These are phyloP conservation scores for Pseudozyma tsukubaensis DNA, from an alignment of 1,284 basidiomycete species.

Conservation along the genomic window DNA sequence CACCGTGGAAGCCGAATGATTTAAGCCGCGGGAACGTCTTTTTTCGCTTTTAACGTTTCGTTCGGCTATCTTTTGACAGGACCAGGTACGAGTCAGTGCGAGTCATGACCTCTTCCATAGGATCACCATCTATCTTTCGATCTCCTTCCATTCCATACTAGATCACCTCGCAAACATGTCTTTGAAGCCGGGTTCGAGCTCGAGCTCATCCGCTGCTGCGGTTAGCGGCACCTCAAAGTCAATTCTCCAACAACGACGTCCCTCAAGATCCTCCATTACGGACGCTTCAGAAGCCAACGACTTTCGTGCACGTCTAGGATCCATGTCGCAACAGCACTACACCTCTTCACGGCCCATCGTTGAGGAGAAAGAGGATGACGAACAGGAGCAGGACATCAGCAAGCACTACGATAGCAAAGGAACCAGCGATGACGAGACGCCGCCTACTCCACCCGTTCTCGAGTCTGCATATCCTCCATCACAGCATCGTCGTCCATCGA, in stretches of 20 bases:
- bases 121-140: too few relatives aligned
- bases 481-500: constrained; percentile 7
- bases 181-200: not conserved
- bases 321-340: constrained; percentile 4
- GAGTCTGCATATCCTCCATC: constrained; percentile 20
- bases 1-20: too few relatives aligned
- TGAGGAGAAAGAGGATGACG: constrained; percentile 15
- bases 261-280: constrained; percentile 21
- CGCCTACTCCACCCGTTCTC: constrained; percentile 20
- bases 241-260: constrained; percentile 21
- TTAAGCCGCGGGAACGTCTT: too few relatives aligned
- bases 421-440: constrained; percentile 17
- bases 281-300: constrained; percentile 16
- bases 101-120: too few relatives aligned
- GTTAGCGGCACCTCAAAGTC: constrained; percentile 5
- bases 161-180: constrained; percentile 12
- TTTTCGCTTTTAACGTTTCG: too few relatives aligned
- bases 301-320: constrained; percentile 21
- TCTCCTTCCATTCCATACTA: not conserved
- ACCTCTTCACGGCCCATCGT: constrained; percentile 9
- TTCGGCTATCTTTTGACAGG: too few relatives aligned
- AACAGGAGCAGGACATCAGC: constrained; percentile 10
- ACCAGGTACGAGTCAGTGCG: too few relatives aligned
- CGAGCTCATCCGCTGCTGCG: constrained; percentile 6
- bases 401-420: constrained; percentile 25